phyloP scores from a whole-genome alignment of 495 filamentous ascomycete species.

The Neurospora pannonica region DNA sequence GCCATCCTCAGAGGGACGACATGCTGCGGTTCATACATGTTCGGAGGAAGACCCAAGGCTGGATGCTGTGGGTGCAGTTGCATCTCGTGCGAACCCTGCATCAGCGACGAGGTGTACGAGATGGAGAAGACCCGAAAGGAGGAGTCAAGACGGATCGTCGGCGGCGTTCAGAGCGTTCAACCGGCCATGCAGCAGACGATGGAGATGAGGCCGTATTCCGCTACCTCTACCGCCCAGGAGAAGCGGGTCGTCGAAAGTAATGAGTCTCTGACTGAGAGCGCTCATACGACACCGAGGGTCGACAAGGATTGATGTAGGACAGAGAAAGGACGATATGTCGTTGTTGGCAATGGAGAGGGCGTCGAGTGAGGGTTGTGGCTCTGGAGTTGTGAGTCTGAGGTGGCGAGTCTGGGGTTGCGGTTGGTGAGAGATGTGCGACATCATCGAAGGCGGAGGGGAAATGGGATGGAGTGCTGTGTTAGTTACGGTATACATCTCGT shows the following conservation, averaged over 20 bases:
- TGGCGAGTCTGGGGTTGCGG: neutral
- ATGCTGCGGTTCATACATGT: neutral
- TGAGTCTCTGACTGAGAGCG: neutral
- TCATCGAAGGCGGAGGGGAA: neutral
- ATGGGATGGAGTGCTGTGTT: neutral
- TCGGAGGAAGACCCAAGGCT: neutral
- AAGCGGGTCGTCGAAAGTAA: neutral
- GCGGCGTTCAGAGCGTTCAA: neutral
- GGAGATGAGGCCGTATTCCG: neutral
- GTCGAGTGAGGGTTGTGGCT: neutral
- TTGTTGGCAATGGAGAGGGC: neutral
- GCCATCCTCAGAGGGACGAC: neutral
- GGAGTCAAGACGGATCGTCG: neutral
- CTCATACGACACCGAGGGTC: neutral
- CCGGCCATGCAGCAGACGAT: neutral
- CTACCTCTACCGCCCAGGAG: neutral
- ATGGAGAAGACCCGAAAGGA: neutral
- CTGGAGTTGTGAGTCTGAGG: neutral
- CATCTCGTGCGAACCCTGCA: neutral
- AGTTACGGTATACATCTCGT: neutral
- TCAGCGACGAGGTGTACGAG: slow-evolving; percentile 3
- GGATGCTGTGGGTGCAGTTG: neutral
- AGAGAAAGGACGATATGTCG: neutral
- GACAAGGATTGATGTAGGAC: neutral
- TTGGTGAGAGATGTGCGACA: neutral